Conservation (phyloP, 1,284 basidiomycete genomes). For the Coriolopsis trogii region DNA sequence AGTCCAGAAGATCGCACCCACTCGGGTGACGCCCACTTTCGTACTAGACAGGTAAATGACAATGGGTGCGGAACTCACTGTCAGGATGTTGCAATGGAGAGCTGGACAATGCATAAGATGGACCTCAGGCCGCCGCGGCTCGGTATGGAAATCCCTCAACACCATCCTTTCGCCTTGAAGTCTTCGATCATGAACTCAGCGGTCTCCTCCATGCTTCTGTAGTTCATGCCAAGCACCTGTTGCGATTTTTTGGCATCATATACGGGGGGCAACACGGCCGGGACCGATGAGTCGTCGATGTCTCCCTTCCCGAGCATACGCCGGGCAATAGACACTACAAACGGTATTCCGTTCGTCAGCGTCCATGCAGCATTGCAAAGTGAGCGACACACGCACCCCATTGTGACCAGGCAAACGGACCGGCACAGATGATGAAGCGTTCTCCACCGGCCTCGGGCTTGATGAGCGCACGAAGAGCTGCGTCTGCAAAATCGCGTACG, state of each 20-base stretch:
- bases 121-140: no score
- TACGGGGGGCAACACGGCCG: conserved; percentile 32
- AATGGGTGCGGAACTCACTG: no score
- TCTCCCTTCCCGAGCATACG: conserved; percentile 1
- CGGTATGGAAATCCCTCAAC: no score
- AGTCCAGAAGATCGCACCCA: no score
- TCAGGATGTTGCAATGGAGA: no score
- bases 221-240: conserved; percentile 48
- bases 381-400: conserved; percentile 23
- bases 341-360: not conserved
- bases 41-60: no score
- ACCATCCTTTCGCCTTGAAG: conserved; percentile 33
- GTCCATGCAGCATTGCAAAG: no score
- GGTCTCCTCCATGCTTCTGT: conserved; percentile 44
- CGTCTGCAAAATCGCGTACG: conserved; percentile 62
- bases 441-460: conserved; percentile 58
- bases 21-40: no score
- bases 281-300: conserved; percentile 20
- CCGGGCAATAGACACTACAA: not conserved
- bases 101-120: no score
- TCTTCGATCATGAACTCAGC: conserved; percentile 43
- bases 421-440: conserved; percentile 53
- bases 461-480: conserved; percentile 55
- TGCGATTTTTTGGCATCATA: conserved; percentile 42
- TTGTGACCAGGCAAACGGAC: conserved; percentile 34